phyloP scores from a whole-genome alignment of 2,329 filamentous ascomycete genomes.

The Tolypocladium album region DNA sequence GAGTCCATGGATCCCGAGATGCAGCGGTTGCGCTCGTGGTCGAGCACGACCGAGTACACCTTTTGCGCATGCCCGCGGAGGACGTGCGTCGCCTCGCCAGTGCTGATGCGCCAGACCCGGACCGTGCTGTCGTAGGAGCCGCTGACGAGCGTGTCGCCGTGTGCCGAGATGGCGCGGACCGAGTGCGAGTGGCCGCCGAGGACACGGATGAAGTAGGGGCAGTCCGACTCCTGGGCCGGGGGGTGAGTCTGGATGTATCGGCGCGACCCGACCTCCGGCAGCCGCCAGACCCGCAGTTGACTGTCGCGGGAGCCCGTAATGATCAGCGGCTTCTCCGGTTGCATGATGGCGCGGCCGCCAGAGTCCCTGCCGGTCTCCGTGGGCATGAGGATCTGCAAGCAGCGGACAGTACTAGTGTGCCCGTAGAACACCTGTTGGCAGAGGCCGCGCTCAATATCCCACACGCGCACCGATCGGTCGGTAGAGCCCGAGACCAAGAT shows the following conservation, averaged over 20 bases:
- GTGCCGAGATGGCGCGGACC: constrained; percentile 87
- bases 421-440: constrained; percentile 96
- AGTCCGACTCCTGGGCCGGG: constrained; percentile 64
- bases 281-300: constrained; percentile 85
- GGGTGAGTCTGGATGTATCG: constrained; percentile 71
- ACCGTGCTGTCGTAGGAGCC: constrained; percentile 95
- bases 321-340: constrained; percentile 89
- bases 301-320: constrained; percentile 96
- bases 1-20: constrained; percentile 99
- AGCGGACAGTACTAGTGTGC: constrained; percentile 93
- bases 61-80: constrained; percentile 83
- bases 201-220: constrained; percentile 87
- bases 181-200: constrained; percentile 84
- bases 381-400: constrained; percentile 87
- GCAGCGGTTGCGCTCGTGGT: constrained; percentile 83
- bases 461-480: constrained; percentile 95
- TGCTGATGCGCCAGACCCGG: constrained; percentile 94
- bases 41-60: constrained; percentile 93
- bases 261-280: constrained; percentile 70
- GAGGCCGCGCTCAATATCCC: constrained; percentile 89
- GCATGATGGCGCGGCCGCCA: constrained; percentile 69
- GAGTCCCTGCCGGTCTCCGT: constrained; percentile 61
- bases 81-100: constrained; percentile 75
- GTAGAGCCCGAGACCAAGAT: constrained; percentile 92
- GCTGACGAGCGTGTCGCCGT: constrained; percentile 92